Evolutionary conservation across 208 protist species (phyloP).

Genomic region (Pavlovales sp.): DNA sequence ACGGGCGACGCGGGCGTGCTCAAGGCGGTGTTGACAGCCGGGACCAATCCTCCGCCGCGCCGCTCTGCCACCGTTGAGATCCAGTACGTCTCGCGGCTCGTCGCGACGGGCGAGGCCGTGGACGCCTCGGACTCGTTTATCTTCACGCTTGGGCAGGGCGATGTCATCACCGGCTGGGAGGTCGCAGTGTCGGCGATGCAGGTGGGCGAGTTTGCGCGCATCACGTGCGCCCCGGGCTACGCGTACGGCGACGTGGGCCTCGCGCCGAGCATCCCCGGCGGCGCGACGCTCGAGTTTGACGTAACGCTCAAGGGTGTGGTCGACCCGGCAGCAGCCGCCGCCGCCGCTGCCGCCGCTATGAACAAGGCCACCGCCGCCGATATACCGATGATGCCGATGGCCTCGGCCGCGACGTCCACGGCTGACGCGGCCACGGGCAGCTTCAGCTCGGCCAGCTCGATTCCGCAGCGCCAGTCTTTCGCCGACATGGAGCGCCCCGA

Average conservation of each 20-base stretch:
- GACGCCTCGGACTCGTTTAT: conserved; percentile 4
- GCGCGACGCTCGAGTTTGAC: neutral
- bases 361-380: no score
- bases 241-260: conserved; percentile 24
- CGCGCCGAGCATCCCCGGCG: neutral
- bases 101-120: neutral
- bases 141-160: conserved; percentile 27
- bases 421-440: neutral
- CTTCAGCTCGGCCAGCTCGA: neutral
- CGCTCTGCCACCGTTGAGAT: conserved; percentile 6
- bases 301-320: neutral
- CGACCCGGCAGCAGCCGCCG: neutral
- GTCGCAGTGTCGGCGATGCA: conserved; percentile 6
- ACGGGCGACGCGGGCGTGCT: conserved; percentile 25
- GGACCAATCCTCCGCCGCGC: neutral
- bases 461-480: neutral
- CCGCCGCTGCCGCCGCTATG: no score
- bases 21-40: neutral
- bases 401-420: no score
- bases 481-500: neutral
- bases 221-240: conserved; percentile 18
- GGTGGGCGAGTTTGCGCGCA: neutral
- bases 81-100: neutral
- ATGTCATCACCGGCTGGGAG: conserved; percentile 33
- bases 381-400: no score